Evolutionary conservation across 2,329 filamentous ascomycete genomes (phyloP).

Genomic region (Neofusicoccum kwambonambiense): DNA sequence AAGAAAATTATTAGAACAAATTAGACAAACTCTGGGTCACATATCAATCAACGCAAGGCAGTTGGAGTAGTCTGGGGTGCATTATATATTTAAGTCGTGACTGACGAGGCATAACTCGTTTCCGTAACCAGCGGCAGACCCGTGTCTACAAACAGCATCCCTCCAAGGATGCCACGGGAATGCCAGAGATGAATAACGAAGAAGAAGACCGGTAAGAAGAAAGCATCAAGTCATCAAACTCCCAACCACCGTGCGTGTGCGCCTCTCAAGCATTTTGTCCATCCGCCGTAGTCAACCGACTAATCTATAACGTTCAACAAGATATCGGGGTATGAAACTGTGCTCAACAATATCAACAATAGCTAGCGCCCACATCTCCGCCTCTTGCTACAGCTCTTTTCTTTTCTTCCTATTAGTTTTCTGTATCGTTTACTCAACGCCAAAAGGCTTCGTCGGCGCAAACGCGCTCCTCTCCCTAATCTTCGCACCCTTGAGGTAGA

Average conservation of each 20-base stretch:
- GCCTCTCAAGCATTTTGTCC: background rate
- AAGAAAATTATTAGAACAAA: background rate
- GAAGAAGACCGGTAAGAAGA: background rate
- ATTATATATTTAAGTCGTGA: background rate
- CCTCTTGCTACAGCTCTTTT: background rate
- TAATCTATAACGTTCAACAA: background rate
- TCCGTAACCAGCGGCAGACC: background rate
- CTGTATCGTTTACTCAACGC: background rate
- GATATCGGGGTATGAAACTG: background rate
- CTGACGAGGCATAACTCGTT: constrained; percentile 1
- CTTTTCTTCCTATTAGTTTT: background rate
- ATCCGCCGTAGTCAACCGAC: background rate
- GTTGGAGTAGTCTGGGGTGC: too few species aligned
- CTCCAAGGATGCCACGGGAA: background rate
- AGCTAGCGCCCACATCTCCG: too few species aligned
- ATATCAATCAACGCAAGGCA: too few species aligned
- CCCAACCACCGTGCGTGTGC: background rate
- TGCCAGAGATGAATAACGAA: background rate
- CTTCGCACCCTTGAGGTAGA: constrained; percentile 45
- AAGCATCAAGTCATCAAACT: background rate
- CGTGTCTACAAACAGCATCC: background rate
- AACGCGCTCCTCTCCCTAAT: constrained; percentile 45
- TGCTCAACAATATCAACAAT: background rate
- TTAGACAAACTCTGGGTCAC: background rate
- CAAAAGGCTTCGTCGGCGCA: constrained; percentile 33